Evolutionary conservation across 1,284 basidiomycete genomes (phyloP).

Genomic region (Ceraceosorus guamensis): DNA sequence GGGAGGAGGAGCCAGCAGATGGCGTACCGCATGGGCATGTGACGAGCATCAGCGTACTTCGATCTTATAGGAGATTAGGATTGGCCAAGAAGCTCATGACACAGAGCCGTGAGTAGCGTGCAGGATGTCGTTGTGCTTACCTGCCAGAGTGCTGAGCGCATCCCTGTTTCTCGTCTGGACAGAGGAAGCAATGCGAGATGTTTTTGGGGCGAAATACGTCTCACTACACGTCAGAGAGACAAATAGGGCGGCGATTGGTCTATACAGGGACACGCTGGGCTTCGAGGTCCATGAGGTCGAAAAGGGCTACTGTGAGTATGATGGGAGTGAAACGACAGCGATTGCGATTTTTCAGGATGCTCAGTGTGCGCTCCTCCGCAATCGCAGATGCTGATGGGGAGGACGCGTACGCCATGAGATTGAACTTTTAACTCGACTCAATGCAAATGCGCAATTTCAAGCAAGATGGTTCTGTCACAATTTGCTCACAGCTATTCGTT

Average conservation of each 20-base stretch:
- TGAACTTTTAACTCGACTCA: no score
- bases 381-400: constrained; percentile 43
- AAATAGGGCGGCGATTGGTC: constrained; percentile 45
- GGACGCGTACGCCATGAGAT: constrained; percentile 43
- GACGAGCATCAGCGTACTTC: constrained; percentile 44
- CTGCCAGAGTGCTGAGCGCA: no score
- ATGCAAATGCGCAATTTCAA: neutral
- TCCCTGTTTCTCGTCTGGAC: neutral
- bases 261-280: constrained; percentile 45
- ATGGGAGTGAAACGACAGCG: no score
- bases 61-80: constrained; percentile 42
- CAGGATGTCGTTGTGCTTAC: neutral
- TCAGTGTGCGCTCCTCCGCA: neutral
- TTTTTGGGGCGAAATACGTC: constrained; percentile 42
- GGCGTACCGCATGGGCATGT: constrained; percentile 48
- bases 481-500: no score
- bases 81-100: constrained; percentile 47
- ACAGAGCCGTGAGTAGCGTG: constrained; percentile 33
- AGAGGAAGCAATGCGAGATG: constrained; percentile 46
- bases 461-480: no score
- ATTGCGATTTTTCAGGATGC: neutral
- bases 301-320: constrained; percentile 36
- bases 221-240: constrained; percentile 46
- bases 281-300: constrained; percentile 44
- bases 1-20: constrained; percentile 46